Evolutionary conservation across 352 stramenopile genomes (phyloP).

Genomic region (Globisporangium viniferum): DNA sequence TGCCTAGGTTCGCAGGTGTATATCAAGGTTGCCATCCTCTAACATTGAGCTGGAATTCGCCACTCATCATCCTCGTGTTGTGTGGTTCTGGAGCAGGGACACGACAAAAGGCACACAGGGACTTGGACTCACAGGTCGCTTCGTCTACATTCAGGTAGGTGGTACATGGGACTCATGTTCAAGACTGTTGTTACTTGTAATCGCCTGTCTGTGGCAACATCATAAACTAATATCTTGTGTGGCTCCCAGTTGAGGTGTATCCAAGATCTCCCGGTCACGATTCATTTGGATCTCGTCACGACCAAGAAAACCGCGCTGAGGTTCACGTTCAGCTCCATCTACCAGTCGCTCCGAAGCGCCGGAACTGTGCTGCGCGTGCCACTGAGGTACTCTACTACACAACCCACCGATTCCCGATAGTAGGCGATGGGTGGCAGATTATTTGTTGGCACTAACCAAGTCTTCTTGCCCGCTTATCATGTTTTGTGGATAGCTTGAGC

Average conservation of each 20-base stretch:
- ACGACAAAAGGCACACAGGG: slow-evolving; percentile 46
- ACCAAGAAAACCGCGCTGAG: slow-evolving; percentile 62
- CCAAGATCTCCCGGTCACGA: slow-evolving; percentile 37
- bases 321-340: slow-evolving; percentile 76
- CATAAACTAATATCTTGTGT: neutral
- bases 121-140: slow-evolving; percentile 62
- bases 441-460: neutral
- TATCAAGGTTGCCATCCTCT: neutral
- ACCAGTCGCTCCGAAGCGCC: slow-evolving; percentile 44
- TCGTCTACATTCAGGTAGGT: slow-evolving; percentile 66
- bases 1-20: slow-evolving; percentile 38
- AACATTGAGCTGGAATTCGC: neutral
- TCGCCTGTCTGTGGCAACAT: neutral
- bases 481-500: slow-evolving; percentile 26
- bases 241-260: slow-evolving; percentile 34
- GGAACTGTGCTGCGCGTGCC: slow-evolving; percentile 62
- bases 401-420: neutral
- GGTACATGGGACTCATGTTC: neutral
- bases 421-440: neutral
- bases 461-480: slow-evolving; percentile 1
- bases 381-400: slow-evolving; percentile 30
- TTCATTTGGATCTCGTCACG: slow-evolving; percentile 73
- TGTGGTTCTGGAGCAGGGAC: slow-evolving; percentile 24
- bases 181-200: neutral
- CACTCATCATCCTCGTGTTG: neutral